Base-by-base conservation (phyloP, 2,329 filamentous ascomycete genomes). In the Mariannaea sp. region DNA sequence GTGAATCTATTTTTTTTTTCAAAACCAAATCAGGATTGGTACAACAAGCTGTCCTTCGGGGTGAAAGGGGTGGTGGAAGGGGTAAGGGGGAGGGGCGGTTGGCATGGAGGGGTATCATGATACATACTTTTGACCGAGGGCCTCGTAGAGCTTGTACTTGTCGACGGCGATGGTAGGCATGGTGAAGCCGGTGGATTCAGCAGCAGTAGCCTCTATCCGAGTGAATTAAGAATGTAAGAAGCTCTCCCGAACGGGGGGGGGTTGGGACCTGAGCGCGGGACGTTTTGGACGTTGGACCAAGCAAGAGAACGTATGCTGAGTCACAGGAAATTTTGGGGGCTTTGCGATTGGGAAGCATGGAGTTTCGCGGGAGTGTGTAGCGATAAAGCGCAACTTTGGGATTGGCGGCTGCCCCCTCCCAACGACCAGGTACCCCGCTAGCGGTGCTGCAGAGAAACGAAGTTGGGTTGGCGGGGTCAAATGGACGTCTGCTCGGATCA, bases 111-210 rank as follows among this genome's bases (percentile, higher is more conserved):
- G 63, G 62, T 58, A 64, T 48, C 42, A 40, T 45, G 48, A 30
- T 68, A 13, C 75, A 65, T 74, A 97, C 84, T 94, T 87, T 76
- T 87, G 87, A 70, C 92, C 93, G 55, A 99, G 84, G 72, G 90
- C 92, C 77, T 95, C 87, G 82, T 89, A 97, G 71, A 99, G 90
- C 71, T 88, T 90, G 69, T 92, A 92, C 80, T 97, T 99, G 80
- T 97, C 90, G 67, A 97, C 92, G 66, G 88, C 83, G 67, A 99
- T 97, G 72, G 94, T 99, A 77, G 94, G 94, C 94, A 97, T 97
- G 63, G 53, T 73, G 70, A 71, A 64, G 67, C 49, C 38, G 43
- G 47, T 52, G 50, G 40, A 53, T 59, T 64, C 62, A 57, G 60
- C 65, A 57, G 60, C 65, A 36, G 53, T 56, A 55, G 53, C 63